Evolutionary conservation across 108 stramenopile species (phyloP).

Genomic region (Cyclotella sp.): DNA sequence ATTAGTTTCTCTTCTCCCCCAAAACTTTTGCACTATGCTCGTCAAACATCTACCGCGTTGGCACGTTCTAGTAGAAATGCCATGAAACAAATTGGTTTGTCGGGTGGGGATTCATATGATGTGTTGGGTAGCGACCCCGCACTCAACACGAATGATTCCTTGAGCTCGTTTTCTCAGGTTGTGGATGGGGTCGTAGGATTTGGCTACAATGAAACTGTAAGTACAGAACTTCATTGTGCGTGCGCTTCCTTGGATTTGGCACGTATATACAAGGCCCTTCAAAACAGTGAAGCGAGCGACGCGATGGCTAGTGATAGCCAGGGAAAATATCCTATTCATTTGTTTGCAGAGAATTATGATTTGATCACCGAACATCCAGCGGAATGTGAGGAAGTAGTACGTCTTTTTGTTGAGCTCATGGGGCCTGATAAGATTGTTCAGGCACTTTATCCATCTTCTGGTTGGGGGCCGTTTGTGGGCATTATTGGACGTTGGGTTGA

Average conservation of each 20-base stretch:
- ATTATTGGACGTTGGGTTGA: constrained; percentile 36
- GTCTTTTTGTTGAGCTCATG: constrained; percentile 36
- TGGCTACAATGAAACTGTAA: constrained; percentile 22
- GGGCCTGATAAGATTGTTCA: constrained; percentile 36
- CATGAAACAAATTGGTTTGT: constrained; percentile 36
- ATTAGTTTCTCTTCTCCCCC: constrained; percentile 18
- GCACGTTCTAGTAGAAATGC: constrained; percentile 32
- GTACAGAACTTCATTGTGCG: constrained; percentile 47
- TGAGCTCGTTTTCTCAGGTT: neutral
- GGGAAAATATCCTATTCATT: constrained; percentile 38
- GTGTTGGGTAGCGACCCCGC: constrained; percentile 9
- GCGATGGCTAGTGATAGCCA: constrained; percentile 13
- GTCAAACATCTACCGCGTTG: constrained; percentile 25
- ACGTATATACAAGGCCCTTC: constrained; percentile 21
- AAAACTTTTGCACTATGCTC: constrained; percentile 17
- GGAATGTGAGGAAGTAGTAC: constrained; percentile 36
- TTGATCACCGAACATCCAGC: constrained; percentile 23
- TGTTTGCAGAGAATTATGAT: constrained; percentile 30
- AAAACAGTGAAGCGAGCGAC: constrained; percentile 1
- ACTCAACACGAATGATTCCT: constrained; percentile 1
- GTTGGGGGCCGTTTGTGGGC: constrained; percentile 40
- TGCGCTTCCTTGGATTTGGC: constrained; percentile 36
- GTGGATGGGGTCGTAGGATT: neutral
- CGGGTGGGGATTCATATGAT: constrained; percentile 33
- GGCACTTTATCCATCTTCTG: constrained; percentile 28